Evolutionary conservation across 73 alveolate species (phyloP), one percentile per base, ranked within the genome.

Genomic region (Diophrys appendiculata): DNA sequence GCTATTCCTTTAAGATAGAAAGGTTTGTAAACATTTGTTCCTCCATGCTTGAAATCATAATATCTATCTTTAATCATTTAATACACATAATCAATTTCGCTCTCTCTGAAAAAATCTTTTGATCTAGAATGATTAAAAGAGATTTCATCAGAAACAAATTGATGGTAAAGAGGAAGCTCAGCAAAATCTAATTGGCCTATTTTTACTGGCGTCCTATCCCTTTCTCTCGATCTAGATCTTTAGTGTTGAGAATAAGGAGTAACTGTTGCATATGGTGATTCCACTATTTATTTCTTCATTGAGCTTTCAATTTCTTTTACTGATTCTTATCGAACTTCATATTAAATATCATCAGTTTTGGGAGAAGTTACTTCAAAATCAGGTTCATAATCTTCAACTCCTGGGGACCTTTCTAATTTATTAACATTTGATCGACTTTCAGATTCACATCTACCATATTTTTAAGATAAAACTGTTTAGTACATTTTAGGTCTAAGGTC

Each of bases 381-480:
- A 52, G 26, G 25, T 76, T 18, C 35, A 56, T 54, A 56, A 78
- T 18, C 23, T 27, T 56, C 68, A 34, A 28, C 33, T 68, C 28
- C 80, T 54, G 33, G 85, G 28, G 31, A 28, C 29, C 52, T 76
- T 64, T 1, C 73, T 76, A 65, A 22, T 22, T 27, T n/a, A n/a
- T n/a, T n/a, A n/a, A n/a, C n/a, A n/a, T 81, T 54, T 29, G 80
- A 23, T 33, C 64, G 54, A 33, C 73, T 64, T 5, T 26, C 30
- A n/a, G n/a, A n/a, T n/a, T n/a, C n/a, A n/a, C n/a, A n/a, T n/a
- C n/a, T n/a, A n/a, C 52, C 52, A 8, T 13, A 8, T 28, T 22
- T 64, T 5, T 64, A 13, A 8, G 5, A 26, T 64, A 64, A 28
- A 5, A 64, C 30, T 8, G 23, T 28, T 22, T 64, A 11, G 13